Evolutionary conservation across 345 rosid genomes (phyloP), one percentile per base, ranked within the genome.

Genomic region (Ricinus communis): DNA sequence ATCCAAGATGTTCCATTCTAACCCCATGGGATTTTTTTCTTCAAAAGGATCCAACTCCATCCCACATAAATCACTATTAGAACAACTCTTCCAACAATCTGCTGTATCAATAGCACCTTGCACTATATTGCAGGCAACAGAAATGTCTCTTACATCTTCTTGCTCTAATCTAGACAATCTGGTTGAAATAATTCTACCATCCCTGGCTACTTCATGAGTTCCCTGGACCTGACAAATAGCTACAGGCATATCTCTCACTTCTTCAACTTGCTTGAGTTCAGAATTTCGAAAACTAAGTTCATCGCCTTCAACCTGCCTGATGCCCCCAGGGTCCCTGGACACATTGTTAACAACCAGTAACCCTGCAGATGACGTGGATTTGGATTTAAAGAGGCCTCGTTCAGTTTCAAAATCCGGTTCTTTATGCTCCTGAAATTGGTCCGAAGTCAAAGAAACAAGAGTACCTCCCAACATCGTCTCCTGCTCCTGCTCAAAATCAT

Each of bases 401-500:
- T 64, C 70, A 80, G 55, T 74, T 71, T 76, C 83, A 63, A 69
- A 24, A 71, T 77, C 67, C 50, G 30, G 56, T 49, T 79, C 74
- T 58, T 58, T 72, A 62, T 47, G 82, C 58, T 68, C 73, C 74
- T 76, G 78, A 58, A 83, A 55, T 27, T 62, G 66, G 50, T 73
- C 71, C 53, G 83, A 77, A 52, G 68, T 68, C 68, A 85, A 64
- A 8, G 83, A 77, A 77, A 79, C 75, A 62, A 71, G 77, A 76
- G 43, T 58, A 66, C 60, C 68, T 57, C 76, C n/a, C n/a, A n/a
- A n/a, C n/a, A n/a, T n/a, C n/a, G n/a, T n/a, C n/a, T n/a, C n/a
- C n/a, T n/a, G n/a, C n/a, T 89, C 87, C 80, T 68, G 88, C 82
- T 87, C 93, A 81, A 87, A 95, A 73, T 87, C 97, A 81, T 90